These are phyloP conservation scores for Schizophyllum amplum DNA, from an alignment of 1,284 basidiomycete species.

Conservation along the genomic window DNA sequence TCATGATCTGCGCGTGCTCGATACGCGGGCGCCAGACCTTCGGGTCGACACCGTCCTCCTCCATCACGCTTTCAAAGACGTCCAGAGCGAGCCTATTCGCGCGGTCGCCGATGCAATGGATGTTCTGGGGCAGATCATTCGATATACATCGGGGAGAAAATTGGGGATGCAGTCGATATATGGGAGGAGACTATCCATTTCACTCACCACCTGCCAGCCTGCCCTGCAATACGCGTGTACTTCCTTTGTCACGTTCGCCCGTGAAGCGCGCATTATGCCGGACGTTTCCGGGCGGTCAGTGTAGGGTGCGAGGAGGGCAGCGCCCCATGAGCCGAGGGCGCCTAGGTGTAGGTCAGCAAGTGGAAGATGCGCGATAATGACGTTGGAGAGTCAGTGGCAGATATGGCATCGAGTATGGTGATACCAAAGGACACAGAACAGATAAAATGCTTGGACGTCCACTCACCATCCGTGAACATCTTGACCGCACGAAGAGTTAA, in stretches of 20 bases:
- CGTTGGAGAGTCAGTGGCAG: neutral
- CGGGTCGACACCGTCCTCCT: slow-evolving; percentile 25
- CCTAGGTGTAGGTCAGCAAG: slow-evolving; percentile 30
- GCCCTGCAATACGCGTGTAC: slow-evolving; percentile 60
- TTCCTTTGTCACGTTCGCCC: slow-evolving; percentile 42
- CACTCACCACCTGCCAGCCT: slow-evolving; percentile 63
- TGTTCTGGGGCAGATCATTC: too few relatives aligned
- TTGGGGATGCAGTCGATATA: too few relatives aligned
- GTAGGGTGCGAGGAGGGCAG: slow-evolving; percentile 74
- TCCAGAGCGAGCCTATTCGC: slow-evolving; percentile 81
- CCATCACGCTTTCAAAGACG: slow-evolving; percentile 56
- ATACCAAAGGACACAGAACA: too few relatives aligned
- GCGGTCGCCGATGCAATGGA: slow-evolving; percentile 94
- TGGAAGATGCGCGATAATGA: slow-evolving; percentile 27
- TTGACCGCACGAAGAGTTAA: slow-evolving; percentile 75
- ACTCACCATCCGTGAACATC: slow-evolving; percentile 68
- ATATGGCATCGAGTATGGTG: too few relatives aligned
- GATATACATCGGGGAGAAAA: too few relatives aligned
- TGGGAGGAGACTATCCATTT: too few relatives aligned
- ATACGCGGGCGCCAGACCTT: slow-evolving; percentile 62
- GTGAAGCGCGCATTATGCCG: slow-evolving; percentile 61
- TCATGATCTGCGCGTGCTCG: too few relatives aligned
- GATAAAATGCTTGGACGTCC: too few relatives aligned
- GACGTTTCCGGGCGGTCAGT: slow-evolving; percentile 64
- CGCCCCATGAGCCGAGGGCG: slow-evolving; percentile 88